phyloP scores from a whole-genome alignment of 2,329 filamentous ascomycete species.

The Ophiostoma himal-ulmi region DNA sequence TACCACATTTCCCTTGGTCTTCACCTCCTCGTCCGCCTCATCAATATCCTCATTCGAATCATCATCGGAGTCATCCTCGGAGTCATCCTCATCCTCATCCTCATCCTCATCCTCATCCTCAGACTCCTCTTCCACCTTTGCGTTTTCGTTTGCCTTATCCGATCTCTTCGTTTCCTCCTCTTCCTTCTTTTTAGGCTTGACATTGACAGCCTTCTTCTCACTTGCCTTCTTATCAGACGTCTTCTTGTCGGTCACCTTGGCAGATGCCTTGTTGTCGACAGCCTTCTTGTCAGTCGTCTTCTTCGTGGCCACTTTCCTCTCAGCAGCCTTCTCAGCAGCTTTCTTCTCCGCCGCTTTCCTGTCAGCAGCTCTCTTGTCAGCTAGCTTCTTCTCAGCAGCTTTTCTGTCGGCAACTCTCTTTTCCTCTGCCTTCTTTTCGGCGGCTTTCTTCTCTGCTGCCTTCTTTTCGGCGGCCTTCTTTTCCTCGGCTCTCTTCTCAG shows the following conservation, averaged over 20 bases:
- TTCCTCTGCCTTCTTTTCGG: slow-evolving; percentile 3
- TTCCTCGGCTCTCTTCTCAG: slow-evolving; percentile 4
- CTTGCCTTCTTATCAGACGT: neutral
- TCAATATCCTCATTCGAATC: slow-evolving; percentile 25
- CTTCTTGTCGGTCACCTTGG: slow-evolving; percentile 12
- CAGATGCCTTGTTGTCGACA: slow-evolving; percentile 11
- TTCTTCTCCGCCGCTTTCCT: slow-evolving; percentile 7
- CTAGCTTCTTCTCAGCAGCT: neutral
- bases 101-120: slow-evolving; percentile 20
- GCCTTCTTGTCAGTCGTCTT: slow-evolving; percentile 10
- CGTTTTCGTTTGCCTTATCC: neutral
- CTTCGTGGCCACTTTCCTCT: slow-evolving; percentile 3
- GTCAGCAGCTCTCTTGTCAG: neutral
- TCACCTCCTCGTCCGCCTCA: slow-evolving; percentile 28
- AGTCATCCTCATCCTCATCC: slow-evolving; percentile 2
- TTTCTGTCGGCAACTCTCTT: slow-evolving; percentile 5
- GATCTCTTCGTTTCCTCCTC: slow-evolving; percentile 13
- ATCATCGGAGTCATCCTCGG: slow-evolving; percentile 17
- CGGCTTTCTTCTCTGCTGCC: slow-evolving; percentile 11
- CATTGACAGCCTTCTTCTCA: slow-evolving; percentile 10
- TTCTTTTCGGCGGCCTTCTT: slow-evolving; percentile 11
- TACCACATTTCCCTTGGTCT: slow-evolving; percentile 20
- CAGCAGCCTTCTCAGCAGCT: neutral
- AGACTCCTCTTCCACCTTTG: slow-evolving; percentile 23
- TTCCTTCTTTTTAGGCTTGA: slow-evolving; percentile 16